Evolutionary conservation across 164 flowering plant genomes (phyloP).

Genomic region (Warburgia ugandensis): DNA sequence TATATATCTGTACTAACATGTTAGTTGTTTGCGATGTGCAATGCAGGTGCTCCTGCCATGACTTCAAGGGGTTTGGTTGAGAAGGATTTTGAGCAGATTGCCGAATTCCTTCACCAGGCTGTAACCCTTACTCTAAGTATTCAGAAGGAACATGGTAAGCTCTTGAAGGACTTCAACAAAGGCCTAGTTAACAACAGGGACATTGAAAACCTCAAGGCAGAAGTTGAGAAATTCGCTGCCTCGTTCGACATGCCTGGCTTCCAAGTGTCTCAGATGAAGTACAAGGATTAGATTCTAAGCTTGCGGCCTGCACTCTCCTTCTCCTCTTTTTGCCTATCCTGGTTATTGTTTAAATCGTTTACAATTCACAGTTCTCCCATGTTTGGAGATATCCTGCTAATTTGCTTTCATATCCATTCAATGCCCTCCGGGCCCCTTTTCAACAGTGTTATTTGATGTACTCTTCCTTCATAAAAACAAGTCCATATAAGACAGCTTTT

Average conservation of each 20-base stretch:
- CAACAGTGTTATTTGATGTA: no score
- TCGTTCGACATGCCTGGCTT: conserved; percentile 99
- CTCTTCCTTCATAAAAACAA: no score
- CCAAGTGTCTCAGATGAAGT: conserved; percentile 79
- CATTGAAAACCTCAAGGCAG: conserved; percentile 78
- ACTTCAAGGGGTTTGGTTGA: conserved; percentile 96
- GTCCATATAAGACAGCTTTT: no score
- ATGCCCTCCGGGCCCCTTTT: no score
- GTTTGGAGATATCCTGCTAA: no score
- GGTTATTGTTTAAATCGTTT: no score
- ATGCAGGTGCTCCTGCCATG: conserved; percentile 95
- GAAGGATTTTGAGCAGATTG: conserved; percentile 98
- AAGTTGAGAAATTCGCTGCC: conserved; percentile 81
- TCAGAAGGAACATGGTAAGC: conserved; percentile 89
- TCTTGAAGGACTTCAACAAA: conserved; percentile 98
- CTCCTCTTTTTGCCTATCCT: neutral
- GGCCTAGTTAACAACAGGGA: conserved; percentile 92
- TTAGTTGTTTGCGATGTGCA: neutral
- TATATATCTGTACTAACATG: no score
- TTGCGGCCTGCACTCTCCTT: neutral
- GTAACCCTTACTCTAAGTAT: conserved; percentile 66
- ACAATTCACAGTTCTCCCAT: no score
- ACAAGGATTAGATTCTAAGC: conserved; percentile 56
- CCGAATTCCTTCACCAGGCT: conserved; percentile 90
- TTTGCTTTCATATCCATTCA: no score